A percentile compares a stretch with the other conserved stretches of the same genome.
phyloP scores from a whole-genome alignment of 2,329 filamentous ascomycete genomes.

The Fusarium denticulatum region DNA sequence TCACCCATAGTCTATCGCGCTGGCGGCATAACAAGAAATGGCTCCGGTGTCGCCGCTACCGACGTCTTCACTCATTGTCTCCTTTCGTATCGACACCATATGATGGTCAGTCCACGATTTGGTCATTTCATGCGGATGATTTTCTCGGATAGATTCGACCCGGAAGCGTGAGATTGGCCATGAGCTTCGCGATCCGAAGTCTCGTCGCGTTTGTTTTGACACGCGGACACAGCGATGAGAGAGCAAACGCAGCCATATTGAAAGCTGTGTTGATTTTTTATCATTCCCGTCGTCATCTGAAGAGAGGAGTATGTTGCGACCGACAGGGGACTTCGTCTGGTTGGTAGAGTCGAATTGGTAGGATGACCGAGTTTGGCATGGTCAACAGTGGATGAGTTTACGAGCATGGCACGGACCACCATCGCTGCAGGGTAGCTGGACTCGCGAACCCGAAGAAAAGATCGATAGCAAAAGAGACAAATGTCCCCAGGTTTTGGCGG shows the following conservation, averaged over 20 bases:
- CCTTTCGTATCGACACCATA: accelerated
- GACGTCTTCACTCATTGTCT: background rate
- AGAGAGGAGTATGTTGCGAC: too few species aligned
- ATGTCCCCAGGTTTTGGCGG: too few species aligned
- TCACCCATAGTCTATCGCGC: too few species aligned
- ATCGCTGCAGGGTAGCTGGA: background rate
- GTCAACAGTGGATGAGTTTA: background rate
- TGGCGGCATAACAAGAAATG: background rate
- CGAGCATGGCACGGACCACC: background rate
- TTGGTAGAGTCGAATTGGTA: background rate
- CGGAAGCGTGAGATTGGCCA: background rate
- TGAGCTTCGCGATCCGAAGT: background rate
- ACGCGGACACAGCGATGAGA: background rate
- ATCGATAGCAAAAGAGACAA: accelerated
- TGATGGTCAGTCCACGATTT: too few species aligned
- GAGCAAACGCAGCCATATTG: accelerated
- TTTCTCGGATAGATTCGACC: too few species aligned
- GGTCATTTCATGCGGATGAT: too few species aligned
- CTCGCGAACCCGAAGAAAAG: accelerated
- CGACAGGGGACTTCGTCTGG: background rate
- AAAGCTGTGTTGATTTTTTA: too few species aligned
- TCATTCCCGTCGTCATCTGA: accelerated
- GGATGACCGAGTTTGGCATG: accelerated
- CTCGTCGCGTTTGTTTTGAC: background rate
- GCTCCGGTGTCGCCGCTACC: too few species aligned